phyloP scores from a whole-genome alignment of 306 rosid genomes.

The Glycine tomentella region DNA sequence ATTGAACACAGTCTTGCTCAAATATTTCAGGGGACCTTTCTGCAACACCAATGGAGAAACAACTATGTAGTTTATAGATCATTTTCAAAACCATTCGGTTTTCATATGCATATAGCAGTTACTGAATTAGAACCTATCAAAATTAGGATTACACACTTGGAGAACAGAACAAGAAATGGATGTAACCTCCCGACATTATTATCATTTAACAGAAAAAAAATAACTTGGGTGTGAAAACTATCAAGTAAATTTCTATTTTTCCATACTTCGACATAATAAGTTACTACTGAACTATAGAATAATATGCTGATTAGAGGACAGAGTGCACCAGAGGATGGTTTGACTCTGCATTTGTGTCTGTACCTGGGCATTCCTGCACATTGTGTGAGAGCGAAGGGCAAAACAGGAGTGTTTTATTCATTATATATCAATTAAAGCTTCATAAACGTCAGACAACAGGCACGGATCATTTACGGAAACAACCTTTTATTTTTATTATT shows the following conservation, averaged over 20 bases:
- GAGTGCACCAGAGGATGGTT: constrained; percentile 3
- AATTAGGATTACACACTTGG: constrained; percentile 5
- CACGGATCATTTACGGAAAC: constrained; percentile 7
- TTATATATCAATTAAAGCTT: constrained; percentile 11
- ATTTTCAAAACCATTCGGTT: constrained; percentile 9
- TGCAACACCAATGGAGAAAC: constrained; percentile 56
- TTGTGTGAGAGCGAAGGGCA: constrained; percentile 14
- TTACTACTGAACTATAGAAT: not conserved
- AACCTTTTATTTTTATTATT: no score
- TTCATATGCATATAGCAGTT: not conserved
- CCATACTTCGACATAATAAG: constrained; percentile 17
- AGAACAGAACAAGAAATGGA: constrained; percentile 15
- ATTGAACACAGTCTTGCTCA: constrained; percentile 77
- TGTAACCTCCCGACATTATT: constrained; percentile 1
- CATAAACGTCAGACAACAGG: constrained; percentile 26
- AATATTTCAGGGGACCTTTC: constrained; percentile 85
- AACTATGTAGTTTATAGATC: constrained; percentile 43
- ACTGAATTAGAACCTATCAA: constrained; percentile 35
- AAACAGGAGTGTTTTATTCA: not conserved
- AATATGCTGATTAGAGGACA: no score
- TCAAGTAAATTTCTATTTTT: not conserved
- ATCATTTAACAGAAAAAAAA: constrained; percentile 38
- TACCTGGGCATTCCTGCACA: constrained; percentile 2
- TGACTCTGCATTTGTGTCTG: constrained; percentile 27
- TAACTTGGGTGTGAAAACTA: constrained; percentile 8